Conservation (phyloP, 1,139 yeast genomes). For the Debaryomyces singareniensis region DNA sequence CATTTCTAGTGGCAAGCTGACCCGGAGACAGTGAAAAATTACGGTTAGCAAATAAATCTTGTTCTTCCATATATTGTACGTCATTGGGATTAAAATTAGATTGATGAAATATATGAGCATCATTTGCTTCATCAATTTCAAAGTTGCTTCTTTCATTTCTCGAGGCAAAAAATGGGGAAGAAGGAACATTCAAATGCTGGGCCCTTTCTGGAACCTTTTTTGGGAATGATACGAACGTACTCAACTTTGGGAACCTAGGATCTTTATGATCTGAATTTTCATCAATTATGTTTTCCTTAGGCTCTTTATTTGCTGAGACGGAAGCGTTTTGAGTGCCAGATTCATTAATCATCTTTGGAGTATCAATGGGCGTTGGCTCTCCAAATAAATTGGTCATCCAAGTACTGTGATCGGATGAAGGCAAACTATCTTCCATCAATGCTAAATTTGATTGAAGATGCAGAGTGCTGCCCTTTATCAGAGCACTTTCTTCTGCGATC, state of each 20-base stretch:
- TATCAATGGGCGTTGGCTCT: constrained; percentile 44
- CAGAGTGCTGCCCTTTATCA: not conserved
- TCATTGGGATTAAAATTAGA: not conserved
- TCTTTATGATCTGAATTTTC: constrained; percentile 7
- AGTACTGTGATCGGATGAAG: constrained; percentile 9
- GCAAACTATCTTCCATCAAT: not conserved
- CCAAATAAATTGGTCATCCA: constrained; percentile 36
- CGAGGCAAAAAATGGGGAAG: not conserved
- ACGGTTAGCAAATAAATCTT: too few species aligned
- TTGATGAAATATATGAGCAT: not conserved
- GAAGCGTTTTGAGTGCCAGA: not conserved
- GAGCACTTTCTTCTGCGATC: not conserved
- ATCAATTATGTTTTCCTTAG: constrained; percentile 12
- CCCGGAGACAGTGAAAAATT: constrained; percentile 1
- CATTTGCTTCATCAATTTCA: not conserved
- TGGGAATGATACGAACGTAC: constrained; percentile 19
- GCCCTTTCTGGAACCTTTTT: constrained; percentile 1
- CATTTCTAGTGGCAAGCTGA: constrained; percentile 23
- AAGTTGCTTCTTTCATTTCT: too few species aligned
- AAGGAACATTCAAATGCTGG: not conserved
- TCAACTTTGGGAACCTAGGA: constrained; percentile 21
- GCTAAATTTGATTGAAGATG: not conserved
- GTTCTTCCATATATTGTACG: not conserved
- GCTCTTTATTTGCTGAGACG: constrained; percentile 15
- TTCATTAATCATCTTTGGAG: too few species aligned